Evolutionary conservation across 495 filamentous ascomycete species (phyloP).

Genomic region (Pyrenopolyporus hunteri): DNA sequence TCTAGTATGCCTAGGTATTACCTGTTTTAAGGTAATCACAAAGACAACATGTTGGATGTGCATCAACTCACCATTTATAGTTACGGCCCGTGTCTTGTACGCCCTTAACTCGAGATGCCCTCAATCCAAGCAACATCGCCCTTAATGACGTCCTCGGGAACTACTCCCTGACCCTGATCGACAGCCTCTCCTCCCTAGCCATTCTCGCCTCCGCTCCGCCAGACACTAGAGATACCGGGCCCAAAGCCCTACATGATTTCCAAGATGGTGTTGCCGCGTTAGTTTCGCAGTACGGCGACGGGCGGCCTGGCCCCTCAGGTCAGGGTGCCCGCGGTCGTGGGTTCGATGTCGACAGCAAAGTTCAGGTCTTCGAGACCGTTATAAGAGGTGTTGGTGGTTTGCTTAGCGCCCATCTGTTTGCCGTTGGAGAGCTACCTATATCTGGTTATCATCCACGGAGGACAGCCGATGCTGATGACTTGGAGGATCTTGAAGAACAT

Average conservation of each 20-base stretch:
- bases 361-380: slow-evolving; percentile 97
- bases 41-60: neutral
- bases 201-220: slow-evolving; percentile 77
- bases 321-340: slow-evolving; percentile 77
- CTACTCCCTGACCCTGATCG: slow-evolving; percentile 93
- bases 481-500: slow-evolving; percentile 46
- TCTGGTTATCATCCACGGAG: slow-evolving; percentile 67
- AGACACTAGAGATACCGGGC: slow-evolving; percentile 55
- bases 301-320: slow-evolving; percentile 69
- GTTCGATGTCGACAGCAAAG: slow-evolving; percentile 96
- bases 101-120: slow-evolving; percentile 80
- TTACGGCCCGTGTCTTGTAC: slow-evolving; percentile 84
- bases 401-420: slow-evolving; percentile 91
- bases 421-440: slow-evolving; percentile 86
- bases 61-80: slow-evolving; percentile 43
- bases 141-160: slow-evolving; percentile 96
- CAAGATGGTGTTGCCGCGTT: slow-evolving; percentile 79
- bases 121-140: slow-evolving; percentile 81
- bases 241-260: slow-evolving; percentile 74
- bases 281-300: slow-evolving; percentile 88
- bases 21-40: neutral
- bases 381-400: slow-evolving; percentile 92
- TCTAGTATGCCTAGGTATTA: no score
- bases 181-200: slow-evolving; percentile 91
- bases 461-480: slow-evolving; percentile 38